A percentile compares a stretch with the other conserved stretches of the same genome.
These are phyloP conservation scores for Choanephora cucurbitarum DNA, from an alignment of 371 early-diverging fungal genomes.

Conservation along the genomic window DNA sequence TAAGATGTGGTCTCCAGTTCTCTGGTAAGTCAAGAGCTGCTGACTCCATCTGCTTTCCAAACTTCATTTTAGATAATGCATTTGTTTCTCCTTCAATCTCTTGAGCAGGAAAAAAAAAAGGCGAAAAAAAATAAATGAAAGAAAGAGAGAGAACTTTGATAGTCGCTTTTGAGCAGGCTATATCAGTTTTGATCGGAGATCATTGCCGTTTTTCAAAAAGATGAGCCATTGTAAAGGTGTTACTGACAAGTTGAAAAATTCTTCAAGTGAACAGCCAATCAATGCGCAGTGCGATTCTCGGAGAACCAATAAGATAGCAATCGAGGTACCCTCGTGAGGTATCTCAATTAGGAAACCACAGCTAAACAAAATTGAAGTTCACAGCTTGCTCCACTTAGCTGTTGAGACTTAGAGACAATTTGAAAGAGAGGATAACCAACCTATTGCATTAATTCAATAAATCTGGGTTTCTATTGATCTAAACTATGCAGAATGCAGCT, in stretches of 20 bases:
- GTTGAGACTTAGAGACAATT: no score
- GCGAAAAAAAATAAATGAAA: background rate
- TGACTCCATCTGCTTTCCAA: conserved; percentile 62
- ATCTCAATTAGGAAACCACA: background rate
- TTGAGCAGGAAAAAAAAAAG: background rate
- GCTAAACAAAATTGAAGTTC: no score
- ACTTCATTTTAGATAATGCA: conserved; percentile 12
- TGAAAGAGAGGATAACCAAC: no score
- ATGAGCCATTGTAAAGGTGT: no score
- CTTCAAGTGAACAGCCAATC: background rate
- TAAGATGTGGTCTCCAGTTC: conserved; percentile 67
- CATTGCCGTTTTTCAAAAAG: no score
- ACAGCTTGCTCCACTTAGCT: no score
- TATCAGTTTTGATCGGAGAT: no score
- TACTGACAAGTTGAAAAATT: background rate
- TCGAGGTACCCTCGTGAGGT: background rate
- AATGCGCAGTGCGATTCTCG: background rate
- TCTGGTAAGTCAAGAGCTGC: conserved; percentile 59
- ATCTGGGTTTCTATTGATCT: no score
- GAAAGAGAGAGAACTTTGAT: background rate
- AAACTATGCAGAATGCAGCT: no score
- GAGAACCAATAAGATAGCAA: background rate
- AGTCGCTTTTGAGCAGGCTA: no score
- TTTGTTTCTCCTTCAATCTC: background rate
- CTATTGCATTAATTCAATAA: no score